These are phyloP conservation scores for Gryganskiella cystojenkinii DNA, from an alignment of 192 early-diverging fungal genomes.

Conservation along the genomic window DNA sequence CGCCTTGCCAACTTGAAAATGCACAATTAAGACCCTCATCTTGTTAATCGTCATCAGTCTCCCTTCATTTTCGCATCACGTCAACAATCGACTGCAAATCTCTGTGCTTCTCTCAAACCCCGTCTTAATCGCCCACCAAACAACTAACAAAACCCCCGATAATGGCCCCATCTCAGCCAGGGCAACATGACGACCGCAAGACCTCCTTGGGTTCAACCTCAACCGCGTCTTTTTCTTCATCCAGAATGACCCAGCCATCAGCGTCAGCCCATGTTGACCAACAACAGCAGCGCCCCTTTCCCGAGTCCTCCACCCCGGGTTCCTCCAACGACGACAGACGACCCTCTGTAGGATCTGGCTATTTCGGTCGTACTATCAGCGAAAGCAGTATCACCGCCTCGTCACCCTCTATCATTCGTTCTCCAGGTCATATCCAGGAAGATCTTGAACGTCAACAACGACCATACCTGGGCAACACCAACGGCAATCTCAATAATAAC, in stretches of 20 bases:
- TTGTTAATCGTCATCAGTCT: neutral
- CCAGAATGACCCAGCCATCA: neutral
- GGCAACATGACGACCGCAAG: conserved; percentile 12
- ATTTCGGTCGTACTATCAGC: conserved; percentile 18
- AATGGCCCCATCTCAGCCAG: conserved; percentile 34
- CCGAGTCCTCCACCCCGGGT: neutral
- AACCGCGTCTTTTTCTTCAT: neutral
- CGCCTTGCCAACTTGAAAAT: too few species aligned
- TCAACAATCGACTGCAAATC: too few species aligned
- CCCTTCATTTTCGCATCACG: neutral
- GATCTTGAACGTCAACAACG: conserved; percentile 1
- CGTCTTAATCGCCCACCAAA: too few species aligned
- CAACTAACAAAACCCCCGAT: neutral
- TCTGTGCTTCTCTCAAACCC: neutral
- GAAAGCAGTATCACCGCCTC: neutral
- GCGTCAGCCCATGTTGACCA: too few species aligned
- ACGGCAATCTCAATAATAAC: neutral
- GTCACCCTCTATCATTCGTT: neutral
- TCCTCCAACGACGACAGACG: conserved; percentile 12
- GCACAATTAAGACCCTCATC: too few species aligned
- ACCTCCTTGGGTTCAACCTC: conserved; percentile 12
- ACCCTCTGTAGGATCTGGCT: conserved; percentile 35
- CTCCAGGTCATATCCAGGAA: neutral
- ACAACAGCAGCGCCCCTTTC: neutral
- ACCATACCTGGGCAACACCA: neutral